phyloP scores from a whole-genome alignment of 371 early-diverging fungal species.

The Entomophthora muscae region DNA sequence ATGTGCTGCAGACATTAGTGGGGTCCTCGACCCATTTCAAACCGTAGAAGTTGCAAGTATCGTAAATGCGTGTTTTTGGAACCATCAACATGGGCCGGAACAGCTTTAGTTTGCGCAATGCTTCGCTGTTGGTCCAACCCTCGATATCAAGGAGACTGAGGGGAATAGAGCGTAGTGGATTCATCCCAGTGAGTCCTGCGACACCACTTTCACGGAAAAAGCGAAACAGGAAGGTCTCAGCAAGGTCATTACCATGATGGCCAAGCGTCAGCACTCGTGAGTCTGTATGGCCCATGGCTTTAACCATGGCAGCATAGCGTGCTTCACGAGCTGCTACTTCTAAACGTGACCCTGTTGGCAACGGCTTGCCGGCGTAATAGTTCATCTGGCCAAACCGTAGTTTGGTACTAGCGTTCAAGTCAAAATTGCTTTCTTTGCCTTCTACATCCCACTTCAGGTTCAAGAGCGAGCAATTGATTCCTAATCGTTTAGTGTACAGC shows the following conservation, averaged over 20 bases:
- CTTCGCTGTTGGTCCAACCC: not conserved
- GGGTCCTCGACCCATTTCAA: conserved; percentile 11
- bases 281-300: not conserved
- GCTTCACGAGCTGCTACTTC: conserved; percentile 9
- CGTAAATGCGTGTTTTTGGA: conserved; percentile 8
- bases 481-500: not conserved
- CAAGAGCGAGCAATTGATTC: not conserved
- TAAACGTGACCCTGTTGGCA: conserved; percentile 6
- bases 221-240: conserved; percentile 10
- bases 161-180: not conserved
- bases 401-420: not conserved
- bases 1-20: conserved; percentile 7
- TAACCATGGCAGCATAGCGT: conserved; percentile 8
- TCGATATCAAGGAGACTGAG: not conserved
- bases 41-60: conserved; percentile 9
- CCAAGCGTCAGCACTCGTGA: conserved; percentile 7
- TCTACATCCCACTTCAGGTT: not conserved
- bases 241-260: conserved; percentile 11
- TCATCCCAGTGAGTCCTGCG: conserved; percentile 10
- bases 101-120: not conserved
- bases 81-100: conserved; percentile 1
- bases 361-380: not conserved
- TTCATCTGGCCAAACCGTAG: not conserved
- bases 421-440: not conserved
- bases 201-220: conserved; percentile 11